Base-by-base conservation (phyloP, 306 rosid species). In the Lablab purpureus region DNA sequence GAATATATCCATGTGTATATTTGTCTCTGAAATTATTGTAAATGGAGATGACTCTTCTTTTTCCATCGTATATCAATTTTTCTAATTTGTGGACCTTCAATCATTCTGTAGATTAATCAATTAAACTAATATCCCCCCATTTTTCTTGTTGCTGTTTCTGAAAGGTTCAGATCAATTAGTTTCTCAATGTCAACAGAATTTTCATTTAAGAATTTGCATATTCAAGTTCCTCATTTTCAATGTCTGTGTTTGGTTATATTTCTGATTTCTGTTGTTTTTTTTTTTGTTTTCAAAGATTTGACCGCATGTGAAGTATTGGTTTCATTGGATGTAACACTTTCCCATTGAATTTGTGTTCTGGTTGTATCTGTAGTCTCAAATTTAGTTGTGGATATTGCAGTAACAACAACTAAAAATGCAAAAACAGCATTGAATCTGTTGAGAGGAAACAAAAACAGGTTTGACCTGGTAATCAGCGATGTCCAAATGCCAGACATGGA, bases 401-500 rank as follows among this genome's bases (percentile, higher is more conserved):
- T 96, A 37, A 96, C 98, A 1, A 65, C 92, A 2, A 90, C 93
- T 7, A 87, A 63, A 69, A 89, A 86, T 58, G 98, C 99, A 74
- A 55, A 77, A 32, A 52, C 80, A 4, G 99, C 99, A 37, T 84
- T 96, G 85, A 77, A 89, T 66, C 47, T 90, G 87, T 82, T 96
- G 87, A 90, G 98, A 86, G 92, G 87, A 73, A 93, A 91, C 83
- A 90, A 77, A 67, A 71, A 87, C 82, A 83, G 49, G 62, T 96
- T 87, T 82, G 99, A 96, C 77, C 83, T 96, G 34, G 97, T 96
- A 60, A 96, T 93, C 88, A 96, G 98, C 68, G 98, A 93, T 77
- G 99, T 96, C 3, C 93, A 91, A 60, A 96, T 96, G 99, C 99
- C 99, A 32, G 98, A 96, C 87, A 96, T 96, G 99, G 99, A 96